Evolutionary conservation across 2,329 filamentous ascomycete genomes (phyloP), one percentile per base, ranked within the genome.

Genomic region (Orbilia brochopaga): DNA sequence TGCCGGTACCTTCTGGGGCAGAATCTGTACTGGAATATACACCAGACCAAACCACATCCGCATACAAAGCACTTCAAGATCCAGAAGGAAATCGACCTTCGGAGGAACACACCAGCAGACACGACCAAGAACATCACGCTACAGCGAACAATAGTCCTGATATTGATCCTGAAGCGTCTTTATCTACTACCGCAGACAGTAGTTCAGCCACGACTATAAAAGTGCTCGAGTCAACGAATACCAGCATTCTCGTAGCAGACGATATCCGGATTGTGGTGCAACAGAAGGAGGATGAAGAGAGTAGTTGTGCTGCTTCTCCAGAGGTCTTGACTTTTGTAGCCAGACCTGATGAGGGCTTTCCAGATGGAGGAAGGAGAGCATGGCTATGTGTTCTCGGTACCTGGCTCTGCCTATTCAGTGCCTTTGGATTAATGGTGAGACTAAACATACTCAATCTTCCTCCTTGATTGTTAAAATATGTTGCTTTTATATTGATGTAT

Each of bases 401-500:
- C 21, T 72, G 67, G 67, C 42, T 72, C 11, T 72, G 67, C 32
- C 30, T 72, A 15, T 72, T 72, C 27, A 72, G 67, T 48, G 67
- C 58, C 10, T 72, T 72, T 42, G 67, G 67, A 42, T 30, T 72
- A 23, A 65, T 72, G 67, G 67, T 72, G 37, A 56, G 53, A 7
- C 46, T 27, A 24, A 55, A 10, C 13, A 11, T 32, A n/a, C n/a
- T n/a, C n/a, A n/a, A n/a, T n/a, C n/a, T n/a, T n/a, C n/a, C n/a
- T n/a, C n/a, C n/a, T n/a, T n/a, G n/a, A n/a, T n/a, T n/a, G n/a
- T n/a, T n/a, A n/a, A n/a, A n/a, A n/a, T n/a, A n/a, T n/a, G n/a
- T n/a, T n/a, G n/a, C n/a, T n/a, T n/a, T n/a, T n/a, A n/a, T n/a
- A n/a, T n/a, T n/a, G n/a, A n/a, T n/a, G n/a, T n/a, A n/a, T n/a